Evolutionary conservation across 1,139 yeast genomes (phyloP).

Genomic region (Casaregolazyma lundiana): DNA sequence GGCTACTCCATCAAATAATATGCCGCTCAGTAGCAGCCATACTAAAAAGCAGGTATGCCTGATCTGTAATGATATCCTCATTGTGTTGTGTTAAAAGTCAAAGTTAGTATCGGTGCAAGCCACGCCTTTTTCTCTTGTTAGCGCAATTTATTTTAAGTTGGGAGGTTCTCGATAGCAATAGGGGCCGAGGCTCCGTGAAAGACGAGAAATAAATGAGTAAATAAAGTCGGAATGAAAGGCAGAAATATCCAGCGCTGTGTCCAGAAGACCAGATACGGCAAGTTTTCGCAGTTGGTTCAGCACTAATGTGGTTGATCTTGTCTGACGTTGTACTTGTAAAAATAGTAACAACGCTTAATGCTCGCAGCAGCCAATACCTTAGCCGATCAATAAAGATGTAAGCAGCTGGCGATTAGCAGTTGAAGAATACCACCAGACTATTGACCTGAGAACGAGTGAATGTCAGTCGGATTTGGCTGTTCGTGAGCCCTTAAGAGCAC

Average conservation of each 20-base stretch:
- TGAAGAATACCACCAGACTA: too few species aligned
- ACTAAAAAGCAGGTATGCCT: background rate
- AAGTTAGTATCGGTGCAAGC: background rate
- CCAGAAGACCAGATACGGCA: background rate
- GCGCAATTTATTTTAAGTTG: background rate
- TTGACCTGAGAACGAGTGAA: too few species aligned
- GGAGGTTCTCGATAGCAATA: background rate
- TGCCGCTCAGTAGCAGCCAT: background rate
- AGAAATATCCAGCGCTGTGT: background rate
- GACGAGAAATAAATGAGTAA: background rate
- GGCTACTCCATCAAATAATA: background rate
- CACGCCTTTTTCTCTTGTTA: background rate
- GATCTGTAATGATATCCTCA: background rate
- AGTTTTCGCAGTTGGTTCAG: background rate
- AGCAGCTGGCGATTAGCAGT: too few species aligned
- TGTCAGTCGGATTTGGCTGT: too few species aligned
- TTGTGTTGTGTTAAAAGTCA: background rate
- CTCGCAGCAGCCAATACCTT: too few species aligned
- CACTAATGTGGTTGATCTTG: too few species aligned
- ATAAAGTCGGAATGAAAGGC: background rate
- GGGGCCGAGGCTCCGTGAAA: background rate
- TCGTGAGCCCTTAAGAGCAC: too few species aligned
- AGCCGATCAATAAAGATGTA: too few species aligned
- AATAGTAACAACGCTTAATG: background rate
- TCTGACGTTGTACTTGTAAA: background rate